Evolutionary conservation across 2,329 filamentous ascomycete genomes (phyloP), one percentile per base, ranked within the genome.

Genomic region (Didymella glomerata): DNA sequence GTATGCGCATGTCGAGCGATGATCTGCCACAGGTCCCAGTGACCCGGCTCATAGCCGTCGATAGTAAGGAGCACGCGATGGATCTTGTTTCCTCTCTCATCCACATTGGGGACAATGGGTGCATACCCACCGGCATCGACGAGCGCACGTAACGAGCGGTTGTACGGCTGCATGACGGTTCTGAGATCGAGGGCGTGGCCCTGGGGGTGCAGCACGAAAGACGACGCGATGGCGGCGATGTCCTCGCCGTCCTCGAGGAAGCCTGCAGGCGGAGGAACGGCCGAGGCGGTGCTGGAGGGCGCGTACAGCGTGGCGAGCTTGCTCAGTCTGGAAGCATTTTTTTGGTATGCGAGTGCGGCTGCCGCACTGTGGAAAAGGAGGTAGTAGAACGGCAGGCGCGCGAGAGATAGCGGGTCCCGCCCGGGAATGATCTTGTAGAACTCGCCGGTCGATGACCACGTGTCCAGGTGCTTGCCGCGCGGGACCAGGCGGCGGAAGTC

Each of bases 401-500:
- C 85, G 48, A 91, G 82, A 10, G 88, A 91, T 55, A 81, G 73
- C 4, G 84, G 82, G 69, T 91, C 82, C 61, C 89, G 87, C 45
- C 83, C 85, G 61, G 90, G 90, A 24, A 90, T 83, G 38, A 90
- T 80, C 76, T 86, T 85, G 38, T 81, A 77, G 57, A 92, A 86
- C 27, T 86, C 86, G 54, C 81, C 82, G 10, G 78, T 71, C 18
- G 75, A 68, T 18, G 84, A 81, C 90, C 90, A 93, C 40, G 84
- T 84, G 61, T 89, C 86, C 32, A 93, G 84, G 66, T 90, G 86
- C 53, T 81, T 77, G 45, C 86, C 86, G 67, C 83, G 85, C 1
- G 84, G 84, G 5, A 86, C 83, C 18, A 93, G 76, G 54, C 90
- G 87, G 63, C 86, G 83, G 76, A 94, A 93, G 77, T 94, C 91